Base-by-base conservation (phyloP, 306 rosid species). In the Oxytropis ochrocephala region DNA sequence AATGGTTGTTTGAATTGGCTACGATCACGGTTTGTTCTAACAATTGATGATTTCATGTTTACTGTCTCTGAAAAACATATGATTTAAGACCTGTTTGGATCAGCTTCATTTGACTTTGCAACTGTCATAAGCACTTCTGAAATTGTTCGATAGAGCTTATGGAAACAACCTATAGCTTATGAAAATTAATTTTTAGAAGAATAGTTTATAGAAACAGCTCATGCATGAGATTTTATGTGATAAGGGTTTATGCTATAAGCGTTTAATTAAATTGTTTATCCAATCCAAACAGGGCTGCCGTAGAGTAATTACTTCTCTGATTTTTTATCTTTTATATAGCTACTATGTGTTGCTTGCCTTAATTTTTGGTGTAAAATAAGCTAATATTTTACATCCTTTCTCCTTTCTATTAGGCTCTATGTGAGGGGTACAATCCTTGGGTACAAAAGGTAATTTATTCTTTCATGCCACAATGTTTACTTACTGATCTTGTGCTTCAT, bases 401-500 rank as follows among this genome's bases (percentile, higher is more conserved):
- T 59, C 10, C 1, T 52, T 21, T 57, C 36, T 32, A 4, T 17
- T 76, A 89, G 96, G 50, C 98, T 93, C 69, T 93, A 93, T 67
- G 82, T 81, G 44, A 85, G 97, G 77, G 98, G 96, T 41, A 86
- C 97, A 7, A 75, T 93, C 75, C 94, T 90, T 60, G 98, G 98
- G 50, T 93, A 86, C 90, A 93, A 93, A 83, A 90, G 98, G 98
- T 93, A 85, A 73, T 35, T 1, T 3, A 44, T 53, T 47, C 12
- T 46, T 69, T 5, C 38, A 11, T 0, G 12, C 0, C 29, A 8
- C 6, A 3, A 2, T 53, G 53, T 38, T 36, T 32, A n/a, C n/a
- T n/a, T n/a, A 12, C 11, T 1, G 14, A 56, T 32, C 32, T 7
- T 57, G 6, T 70, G 6, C 11, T 44, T 35, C 17, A 36, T 27